Evolutionary conservation across 257 asterid species (phyloP), one percentile per base, ranked within the genome.

Genomic region (Solanum sitiens): DNA sequence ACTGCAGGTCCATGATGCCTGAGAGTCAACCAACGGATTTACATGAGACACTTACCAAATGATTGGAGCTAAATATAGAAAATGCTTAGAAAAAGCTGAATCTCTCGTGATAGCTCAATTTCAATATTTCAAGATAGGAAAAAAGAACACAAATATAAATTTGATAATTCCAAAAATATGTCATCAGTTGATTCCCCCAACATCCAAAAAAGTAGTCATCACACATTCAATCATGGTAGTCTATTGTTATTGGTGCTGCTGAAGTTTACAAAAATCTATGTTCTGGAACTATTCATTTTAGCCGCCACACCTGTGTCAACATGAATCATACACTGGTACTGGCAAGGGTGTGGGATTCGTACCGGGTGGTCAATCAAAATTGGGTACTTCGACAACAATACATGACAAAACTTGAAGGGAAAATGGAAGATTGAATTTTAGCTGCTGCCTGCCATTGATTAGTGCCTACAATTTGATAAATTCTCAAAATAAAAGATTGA

Each of bases 1-100:
- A 97, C 91, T 87, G 91, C 92, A 89, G 99, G 99, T 80, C 98
- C 96, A 83, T 88, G 98, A 91, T 94, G 94, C 83, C 90, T 91
- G 89, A 90, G 98, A 94, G 93, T 85, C 89, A 91, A 91, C 86
- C 75, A 33, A 89, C 37, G 15, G 73, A 83, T 33, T 85, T 50
- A 88, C 40, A 82, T 25, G 71, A 87, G 83, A 67, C 27, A 91
- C 68, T 89, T 84, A 75, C 37, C 83, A 82, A 61, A 65, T 84
- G 59, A 87, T 85, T 70, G 89, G 42, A 40, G 74, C 86, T 86
- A 21, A 50, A 70, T 85, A 72, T 76, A 72, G n/a, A 30, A 50
- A 45, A 67, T 47, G 87, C 27, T 21, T 40, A 18, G 86, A 86
- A 86, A 37, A 67, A 87, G 88, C 75, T 77, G 77, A 88, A 80